phyloP scores from a whole-genome alignment of 768 basidiomycete genomes.

The Mycena vitilis region DNA sequence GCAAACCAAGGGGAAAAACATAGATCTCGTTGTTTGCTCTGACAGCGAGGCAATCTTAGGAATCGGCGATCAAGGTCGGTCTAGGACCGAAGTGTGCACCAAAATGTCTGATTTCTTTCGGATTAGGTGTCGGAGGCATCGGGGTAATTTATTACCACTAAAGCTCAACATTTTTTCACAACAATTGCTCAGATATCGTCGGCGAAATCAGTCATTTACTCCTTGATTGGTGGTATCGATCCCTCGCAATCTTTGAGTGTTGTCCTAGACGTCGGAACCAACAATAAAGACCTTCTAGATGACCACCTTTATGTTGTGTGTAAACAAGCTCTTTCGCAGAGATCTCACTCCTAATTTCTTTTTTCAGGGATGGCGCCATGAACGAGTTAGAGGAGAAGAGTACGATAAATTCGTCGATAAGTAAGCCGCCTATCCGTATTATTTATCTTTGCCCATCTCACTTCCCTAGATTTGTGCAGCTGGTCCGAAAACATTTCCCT shows the following conservation, averaged over 20 bases:
- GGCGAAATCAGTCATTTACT: conserved; percentile 84
- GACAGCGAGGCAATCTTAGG: conserved; percentile 91
- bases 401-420: conserved; percentile 86
- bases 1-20: conserved; percentile 66
- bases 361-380: conserved; percentile 75
- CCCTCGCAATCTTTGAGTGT: conserved; percentile 70
- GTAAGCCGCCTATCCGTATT: conserved; percentile 45
- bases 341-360: conserved; percentile 6
- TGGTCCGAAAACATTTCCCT: conserved; percentile 79
- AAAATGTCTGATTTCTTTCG: conserved; percentile 33
- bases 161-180: not conserved
- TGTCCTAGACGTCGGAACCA: conserved; percentile 81
- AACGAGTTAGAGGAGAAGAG: conserved; percentile 75
- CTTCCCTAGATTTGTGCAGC: conserved; percentile 74
- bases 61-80: conserved; percentile 59
- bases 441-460: not conserved
- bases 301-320: conserved; percentile 77
- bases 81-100: not conserved
- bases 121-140: conserved; percentile 72
- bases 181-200: conserved; percentile 65
- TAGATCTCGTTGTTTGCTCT: conserved; percentile 86
- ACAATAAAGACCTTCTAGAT: conserved; percentile 71
- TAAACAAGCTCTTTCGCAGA: conserved; percentile 20
- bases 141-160: conserved; percentile 20
- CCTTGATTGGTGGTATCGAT: conserved; percentile 74